These are phyloP conservation scores for Blastobotrys parvus DNA, from an alignment of 805 yeast species.

Conservation along the genomic window DNA sequence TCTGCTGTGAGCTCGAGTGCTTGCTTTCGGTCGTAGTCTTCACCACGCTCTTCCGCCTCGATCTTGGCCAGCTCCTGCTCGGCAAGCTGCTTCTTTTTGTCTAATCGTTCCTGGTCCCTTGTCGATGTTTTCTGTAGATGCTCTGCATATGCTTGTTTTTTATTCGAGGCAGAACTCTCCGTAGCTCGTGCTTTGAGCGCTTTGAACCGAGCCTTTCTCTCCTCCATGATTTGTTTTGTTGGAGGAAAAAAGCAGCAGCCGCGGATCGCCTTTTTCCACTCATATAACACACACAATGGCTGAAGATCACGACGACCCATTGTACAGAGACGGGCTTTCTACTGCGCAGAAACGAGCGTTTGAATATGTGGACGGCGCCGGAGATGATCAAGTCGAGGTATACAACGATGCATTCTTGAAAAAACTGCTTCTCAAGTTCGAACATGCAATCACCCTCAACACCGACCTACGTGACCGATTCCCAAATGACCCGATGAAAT, in stretches of 20 bases:
- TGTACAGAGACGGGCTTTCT: slow-evolving; percentile 7
- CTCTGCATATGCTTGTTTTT: slow-evolving; percentile 33
- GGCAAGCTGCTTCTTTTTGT: slow-evolving; percentile 31
- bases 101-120: slow-evolving; percentile 23
- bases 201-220: slow-evolving; percentile 23
- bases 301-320: slow-evolving; percentile 4
- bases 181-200: slow-evolving; percentile 25
- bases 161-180: slow-evolving; percentile 28
- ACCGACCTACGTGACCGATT: slow-evolving; percentile 13
- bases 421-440: slow-evolving; percentile 21
- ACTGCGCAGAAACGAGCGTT: not conserved
- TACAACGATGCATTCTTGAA: not conserved
- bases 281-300: not conserved
- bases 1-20: slow-evolving; percentile 54
- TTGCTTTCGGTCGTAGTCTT: slow-evolving; percentile 35
- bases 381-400: not conserved
- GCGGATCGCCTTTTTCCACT: not conserved
- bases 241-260: not conserved
- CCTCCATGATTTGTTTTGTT: slow-evolving; percentile 5
- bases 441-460: slow-evolving; percentile 15
- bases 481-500: slow-evolving; percentile 19
- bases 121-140: slow-evolving; percentile 23
- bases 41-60: slow-evolving; percentile 32
- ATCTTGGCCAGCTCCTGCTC: slow-evolving; percentile 32
- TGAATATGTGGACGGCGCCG: slow-evolving; percentile 7